These are phyloP conservation scores for Phaeophleospora eucalypticola DNA, from an alignment of 2,329 filamentous ascomycete species.

Conservation along the genomic window DNA sequence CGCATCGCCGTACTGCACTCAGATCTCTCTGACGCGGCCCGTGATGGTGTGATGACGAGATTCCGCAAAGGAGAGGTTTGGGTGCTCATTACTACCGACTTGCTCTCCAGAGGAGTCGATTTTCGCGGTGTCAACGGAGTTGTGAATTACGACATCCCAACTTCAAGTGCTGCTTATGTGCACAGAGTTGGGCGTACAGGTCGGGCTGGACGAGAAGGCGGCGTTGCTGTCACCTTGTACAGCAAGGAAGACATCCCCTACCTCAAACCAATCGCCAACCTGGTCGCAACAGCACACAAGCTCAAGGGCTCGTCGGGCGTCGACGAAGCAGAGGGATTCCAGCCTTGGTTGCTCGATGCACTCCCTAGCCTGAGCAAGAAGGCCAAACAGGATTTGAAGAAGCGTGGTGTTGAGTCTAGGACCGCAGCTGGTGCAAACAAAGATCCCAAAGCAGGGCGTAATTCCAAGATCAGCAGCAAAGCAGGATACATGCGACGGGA, in stretches of 20 bases:
- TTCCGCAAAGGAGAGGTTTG: conserved; percentile 92
- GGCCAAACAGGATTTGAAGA: conserved; percentile 77
- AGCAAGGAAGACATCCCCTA: conserved; percentile 91
- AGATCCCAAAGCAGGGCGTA: conserved; percentile 42
- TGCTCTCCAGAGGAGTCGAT: conserved; percentile 87
- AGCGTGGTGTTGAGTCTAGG: conserved; percentile 73
- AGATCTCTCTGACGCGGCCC: conserved; percentile 69
- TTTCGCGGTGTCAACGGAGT: conserved; percentile 94
- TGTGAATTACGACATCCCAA: conserved; percentile 95
- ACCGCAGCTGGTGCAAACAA: conserved; percentile 37
- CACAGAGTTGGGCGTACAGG: conserved; percentile 91
- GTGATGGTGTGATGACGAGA: conserved; percentile 77
- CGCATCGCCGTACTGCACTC: conserved; percentile 90
- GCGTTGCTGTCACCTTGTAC: conserved; percentile 88
- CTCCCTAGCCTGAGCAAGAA: conserved; percentile 80
- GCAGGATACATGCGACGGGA: conserved; percentile 68
- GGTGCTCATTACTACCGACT: conserved; percentile 93
- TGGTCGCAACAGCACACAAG: conserved; percentile 79
- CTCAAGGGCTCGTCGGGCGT: conserved; percentile 44
- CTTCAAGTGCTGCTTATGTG: conserved; percentile 83
- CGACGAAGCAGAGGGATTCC: conserved; percentile 51
- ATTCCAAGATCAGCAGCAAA: conserved; percentile 74
- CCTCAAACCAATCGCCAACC: conserved; percentile 87
- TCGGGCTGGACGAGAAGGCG: conserved; percentile 78
- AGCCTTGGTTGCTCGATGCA: conserved; percentile 83